Evolutionary conservation across 2,329 filamentous ascomycete genomes (phyloP).

Genomic region (Endoconidiophora polonica): DNA sequence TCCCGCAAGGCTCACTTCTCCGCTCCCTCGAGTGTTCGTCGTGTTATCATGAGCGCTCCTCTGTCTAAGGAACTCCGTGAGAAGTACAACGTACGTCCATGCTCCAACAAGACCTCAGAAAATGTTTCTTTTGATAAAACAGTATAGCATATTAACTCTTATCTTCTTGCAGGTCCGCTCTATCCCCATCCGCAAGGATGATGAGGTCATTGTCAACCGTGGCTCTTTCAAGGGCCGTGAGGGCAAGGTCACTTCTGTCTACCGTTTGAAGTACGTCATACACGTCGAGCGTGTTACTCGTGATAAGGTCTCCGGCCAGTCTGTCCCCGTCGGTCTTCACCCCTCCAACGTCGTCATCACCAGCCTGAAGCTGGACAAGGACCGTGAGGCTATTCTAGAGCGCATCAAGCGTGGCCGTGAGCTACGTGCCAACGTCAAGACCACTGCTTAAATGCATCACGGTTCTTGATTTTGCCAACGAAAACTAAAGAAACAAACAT

Average conservation of each 20-base stretch:
- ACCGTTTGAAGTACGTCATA: slow-evolving; percentile 94
- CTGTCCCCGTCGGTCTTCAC: slow-evolving; percentile 84
- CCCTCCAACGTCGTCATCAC: slow-evolving; percentile 95
- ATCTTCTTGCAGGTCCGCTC: slow-evolving; percentile 54
- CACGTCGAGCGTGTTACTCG: slow-evolving; percentile 93
- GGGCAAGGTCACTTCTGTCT: slow-evolving; percentile 95
- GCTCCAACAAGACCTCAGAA: not conserved
- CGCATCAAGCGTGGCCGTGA: slow-evolving; percentile 70
- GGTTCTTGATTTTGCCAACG: not conserved
- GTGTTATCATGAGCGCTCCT: slow-evolving; percentile 91
- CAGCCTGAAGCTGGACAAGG: slow-evolving; percentile 97
- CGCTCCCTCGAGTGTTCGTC: slow-evolving; percentile 85
- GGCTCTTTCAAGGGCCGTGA: slow-evolving; percentile 94
- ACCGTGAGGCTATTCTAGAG: slow-evolving; percentile 76
- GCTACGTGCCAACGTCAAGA: slow-evolving; percentile 55
- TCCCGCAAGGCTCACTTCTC: slow-evolving; percentile 97
- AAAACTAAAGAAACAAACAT: slow-evolving; percentile 10
- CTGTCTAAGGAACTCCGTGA: slow-evolving; percentile 94
- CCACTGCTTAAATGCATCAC: slow-evolving; percentile 24
- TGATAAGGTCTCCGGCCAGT: slow-evolving; percentile 96
- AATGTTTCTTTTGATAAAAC: not conserved
- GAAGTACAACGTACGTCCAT: slow-evolving; percentile 80
- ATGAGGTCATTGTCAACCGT: slow-evolving; percentile 84
- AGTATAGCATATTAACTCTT: slow-evolving; percentile 1
- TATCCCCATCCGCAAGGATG: slow-evolving; percentile 95